phyloP scores from a whole-genome alignment of 805 yeast genomes.

The Sugiyamaella mastotermitis region DNA sequence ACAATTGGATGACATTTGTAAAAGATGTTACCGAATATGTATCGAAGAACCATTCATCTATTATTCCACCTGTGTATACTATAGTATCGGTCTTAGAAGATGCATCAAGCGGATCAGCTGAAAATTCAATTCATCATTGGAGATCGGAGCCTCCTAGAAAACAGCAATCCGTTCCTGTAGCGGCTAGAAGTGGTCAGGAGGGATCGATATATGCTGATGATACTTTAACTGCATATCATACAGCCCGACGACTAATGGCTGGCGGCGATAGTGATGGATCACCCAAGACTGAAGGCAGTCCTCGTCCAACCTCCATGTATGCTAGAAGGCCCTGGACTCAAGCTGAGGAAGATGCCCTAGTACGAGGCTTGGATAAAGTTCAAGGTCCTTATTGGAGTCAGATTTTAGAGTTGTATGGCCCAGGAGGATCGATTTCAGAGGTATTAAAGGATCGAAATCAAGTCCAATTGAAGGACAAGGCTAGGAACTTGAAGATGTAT shows the following conservation, averaged over 20 bases:
- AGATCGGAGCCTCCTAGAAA: neutral
- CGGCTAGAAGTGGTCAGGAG: conserved; percentile 1
- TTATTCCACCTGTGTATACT: conserved; percentile 1
- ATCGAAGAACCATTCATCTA: conserved; percentile 40
- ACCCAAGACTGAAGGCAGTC: neutral
- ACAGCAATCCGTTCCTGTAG: neutral
- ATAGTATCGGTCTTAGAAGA: neutral
- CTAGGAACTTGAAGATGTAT: conserved; percentile 90
- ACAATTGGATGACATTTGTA: conserved; percentile 81
- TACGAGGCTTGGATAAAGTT: conserved; percentile 64
- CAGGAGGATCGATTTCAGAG: conserved; percentile 85
- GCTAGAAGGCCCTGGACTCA: conserved; percentile 75
- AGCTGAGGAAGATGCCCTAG: conserved; percentile 80
- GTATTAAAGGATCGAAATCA: conserved; percentile 81
- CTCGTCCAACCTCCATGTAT: conserved; percentile 6
- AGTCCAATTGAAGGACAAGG: conserved; percentile 92
- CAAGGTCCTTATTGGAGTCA: conserved; percentile 94
- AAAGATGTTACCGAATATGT: conserved; percentile 75
- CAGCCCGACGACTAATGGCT: conserved; percentile 19
- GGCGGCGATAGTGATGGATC: conserved; percentile 12
- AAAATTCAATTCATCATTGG: neutral
- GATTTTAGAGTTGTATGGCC: conserved; percentile 84
- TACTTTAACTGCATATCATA: conserved; percentile 25
- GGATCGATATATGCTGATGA: too few relatives aligned
- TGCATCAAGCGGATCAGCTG: neutral